Evolutionary conservation across 164 flowering plant genomes (phyloP).

Genomic region (Houttuynia cordata): DNA sequence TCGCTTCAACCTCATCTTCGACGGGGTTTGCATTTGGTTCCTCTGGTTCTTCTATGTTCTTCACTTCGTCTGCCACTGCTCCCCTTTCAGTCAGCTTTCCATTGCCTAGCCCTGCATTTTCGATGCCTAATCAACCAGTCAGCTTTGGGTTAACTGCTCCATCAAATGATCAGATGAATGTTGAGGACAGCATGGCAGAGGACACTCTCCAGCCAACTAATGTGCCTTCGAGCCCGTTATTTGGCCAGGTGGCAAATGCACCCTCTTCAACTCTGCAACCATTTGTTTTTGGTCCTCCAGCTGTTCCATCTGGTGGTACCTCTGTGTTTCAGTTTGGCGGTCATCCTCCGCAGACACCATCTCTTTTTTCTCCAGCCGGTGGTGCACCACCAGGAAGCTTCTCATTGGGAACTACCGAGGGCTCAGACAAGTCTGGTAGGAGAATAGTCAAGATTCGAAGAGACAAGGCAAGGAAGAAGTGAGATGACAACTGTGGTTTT

Average conservation of each 20-base stretch:
- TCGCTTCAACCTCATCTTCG: conserved; percentile 19
- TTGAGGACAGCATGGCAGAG: conserved; percentile 94
- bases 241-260: conserved; percentile 36
- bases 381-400: conserved; percentile 24
- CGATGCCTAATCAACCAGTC: conserved; percentile 15
- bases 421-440: conserved; percentile 21
- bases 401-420: conserved; percentile 22
- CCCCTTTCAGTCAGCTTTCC: conserved; percentile 14
- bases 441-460: conserved; percentile 13
- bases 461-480: conserved; percentile 13
- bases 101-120: conserved; percentile 30
- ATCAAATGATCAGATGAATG: conserved; percentile 60
- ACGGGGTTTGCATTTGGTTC: conserved; percentile 35
- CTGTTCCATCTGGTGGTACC: conserved; percentile 22
- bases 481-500: no score
- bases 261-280: conserved; percentile 18
- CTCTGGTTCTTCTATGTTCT: conserved; percentile 27
- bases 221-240: conserved; percentile 15
- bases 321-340: conserved; percentile 46
- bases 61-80: conserved; percentile 30
- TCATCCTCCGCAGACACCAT: conserved; percentile 42
- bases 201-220: conserved; percentile 49
- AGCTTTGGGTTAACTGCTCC: conserved; percentile 31
- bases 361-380: conserved; percentile 52
- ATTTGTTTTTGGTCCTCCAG: conserved; percentile 31